A percentile compares a stretch with the other conserved stretches of the same genome.
Evolutionary conservation across 2,329 filamentous ascomycete species (phyloP).

Genomic region (Pseudogymnoascus sp.): DNA sequence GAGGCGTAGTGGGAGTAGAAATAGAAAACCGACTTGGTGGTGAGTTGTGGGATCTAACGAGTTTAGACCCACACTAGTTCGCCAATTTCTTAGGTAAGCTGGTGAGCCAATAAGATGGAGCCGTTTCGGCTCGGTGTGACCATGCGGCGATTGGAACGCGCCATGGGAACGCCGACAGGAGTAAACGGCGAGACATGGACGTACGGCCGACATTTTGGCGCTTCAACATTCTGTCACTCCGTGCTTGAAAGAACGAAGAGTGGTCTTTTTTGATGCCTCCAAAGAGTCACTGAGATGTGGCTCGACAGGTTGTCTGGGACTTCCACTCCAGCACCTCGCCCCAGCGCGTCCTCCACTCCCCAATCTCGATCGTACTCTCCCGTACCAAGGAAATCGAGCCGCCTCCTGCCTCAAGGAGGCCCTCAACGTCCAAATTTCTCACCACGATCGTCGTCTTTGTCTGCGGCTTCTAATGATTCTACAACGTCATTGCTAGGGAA

Average conservation of each 20-base stretch:
- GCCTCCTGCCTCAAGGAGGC: constrained; percentile 59
- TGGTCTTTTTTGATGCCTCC: constrained; percentile 13
- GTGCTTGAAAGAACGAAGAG: constrained; percentile 9
- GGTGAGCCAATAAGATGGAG: not conserved
- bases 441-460: constrained; percentile 69
- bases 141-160: not conserved
- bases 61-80: constrained; percentile 9
- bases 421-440: constrained; percentile 59
- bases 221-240: not conserved
- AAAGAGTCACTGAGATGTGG: constrained; percentile 55
- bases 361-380: constrained; percentile 65
- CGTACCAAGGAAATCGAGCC: constrained; percentile 57
- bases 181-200: not conserved
- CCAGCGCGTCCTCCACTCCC: constrained; percentile 45
- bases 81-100: constrained; percentile 5
- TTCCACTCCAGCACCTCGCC: constrained; percentile 44
- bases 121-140: constrained; percentile 4
- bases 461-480: constrained; percentile 69
- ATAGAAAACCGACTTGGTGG: constrained; percentile 21
- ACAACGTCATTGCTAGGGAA: constrained; percentile 64
- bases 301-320: constrained; percentile 76
- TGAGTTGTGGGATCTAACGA: constrained; percentile 14
- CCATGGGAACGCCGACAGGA: not conserved
- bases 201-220: not conserved
- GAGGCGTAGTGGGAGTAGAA: constrained; percentile 18